A percentile compares a stretch with the other conserved stretches of the same genome.
These are phyloP conservation scores for Ceratobasidium sp. DNA, from an alignment of 1,284 basidiomycete species.

Conservation along the genomic window DNA sequence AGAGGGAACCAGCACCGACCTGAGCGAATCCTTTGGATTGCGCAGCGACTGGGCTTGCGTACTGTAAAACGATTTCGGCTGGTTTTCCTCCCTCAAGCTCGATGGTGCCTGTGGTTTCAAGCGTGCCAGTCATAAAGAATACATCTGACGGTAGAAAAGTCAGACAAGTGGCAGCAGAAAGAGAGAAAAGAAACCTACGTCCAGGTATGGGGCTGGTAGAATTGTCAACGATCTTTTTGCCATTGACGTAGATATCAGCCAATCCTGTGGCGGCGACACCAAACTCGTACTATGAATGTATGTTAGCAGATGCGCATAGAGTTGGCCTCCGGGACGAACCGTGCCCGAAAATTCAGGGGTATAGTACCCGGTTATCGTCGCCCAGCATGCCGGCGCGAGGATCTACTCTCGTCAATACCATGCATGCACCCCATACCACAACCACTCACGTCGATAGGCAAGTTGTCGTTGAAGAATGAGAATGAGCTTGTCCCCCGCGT, in stretches of 20 bases:
- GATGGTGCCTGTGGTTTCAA: constrained; percentile 49
- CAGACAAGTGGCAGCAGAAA: neutral
- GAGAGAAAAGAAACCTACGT: constrained; percentile 34
- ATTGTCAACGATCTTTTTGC: constrained; percentile 65
- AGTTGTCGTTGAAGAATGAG: constrained; percentile 56
- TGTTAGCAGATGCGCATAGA: constrained; percentile 3
- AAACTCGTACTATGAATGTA: constrained; percentile 62
- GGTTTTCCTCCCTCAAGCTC: constrained; percentile 58
- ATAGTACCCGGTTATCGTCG: constrained; percentile 57
- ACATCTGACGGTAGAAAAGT: constrained; percentile 51
- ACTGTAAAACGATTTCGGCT: constrained; percentile 61
- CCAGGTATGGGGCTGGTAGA: constrained; percentile 51
- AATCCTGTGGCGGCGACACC: constrained; percentile 64
- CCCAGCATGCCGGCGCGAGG: constrained; percentile 44
- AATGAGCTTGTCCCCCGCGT: constrained; percentile 58
- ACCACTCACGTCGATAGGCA: constrained; percentile 38
- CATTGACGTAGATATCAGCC: constrained; percentile 66
- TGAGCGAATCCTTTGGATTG: constrained; percentile 53
- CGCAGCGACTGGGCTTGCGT: constrained; percentile 56
- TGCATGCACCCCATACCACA: constrained; percentile 55
- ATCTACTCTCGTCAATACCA: constrained; percentile 24
- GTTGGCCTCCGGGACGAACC: neutral
- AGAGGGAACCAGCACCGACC: constrained; percentile 40
- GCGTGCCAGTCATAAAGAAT: constrained; percentile 52
- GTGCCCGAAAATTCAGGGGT: constrained; percentile 57